phyloP scores from a whole-genome alignment of 2,329 filamentous ascomycete species.

The Biscogniauxia sp. region DNA sequence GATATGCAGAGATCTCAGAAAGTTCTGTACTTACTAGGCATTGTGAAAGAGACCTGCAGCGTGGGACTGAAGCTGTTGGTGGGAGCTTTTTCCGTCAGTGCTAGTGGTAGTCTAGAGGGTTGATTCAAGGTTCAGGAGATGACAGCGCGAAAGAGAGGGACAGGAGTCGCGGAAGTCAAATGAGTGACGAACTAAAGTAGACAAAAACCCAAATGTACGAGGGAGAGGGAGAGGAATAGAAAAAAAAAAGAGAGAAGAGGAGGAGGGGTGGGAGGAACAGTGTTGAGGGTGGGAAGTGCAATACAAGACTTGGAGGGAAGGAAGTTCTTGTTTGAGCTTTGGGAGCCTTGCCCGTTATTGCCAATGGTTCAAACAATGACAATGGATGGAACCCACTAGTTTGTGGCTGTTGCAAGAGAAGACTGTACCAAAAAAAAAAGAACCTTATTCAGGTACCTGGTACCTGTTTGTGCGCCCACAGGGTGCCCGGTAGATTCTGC shows the following conservation, averaged over 20 bases:
- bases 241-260: not conserved
- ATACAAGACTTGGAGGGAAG: not conserved
- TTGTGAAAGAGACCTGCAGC: constrained; percentile 13
- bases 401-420: not conserved
- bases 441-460: not conserved
- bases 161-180: not conserved
- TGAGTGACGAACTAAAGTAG: not conserved
- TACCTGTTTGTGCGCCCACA: not conserved
- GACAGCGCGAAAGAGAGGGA: not conserved
- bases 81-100: constrained; percentile 11
- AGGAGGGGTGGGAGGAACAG: not conserved
- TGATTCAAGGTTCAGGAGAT: constrained; percentile 1
- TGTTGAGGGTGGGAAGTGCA: not conserved
- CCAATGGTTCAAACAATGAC: not conserved
- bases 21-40: constrained; percentile 28
- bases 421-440: not conserved
- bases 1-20: not conserved
- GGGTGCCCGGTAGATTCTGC: too few relatives aligned
- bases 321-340: not conserved
- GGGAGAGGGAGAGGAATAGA: constrained; percentile 1
- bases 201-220: constrained; percentile 5
- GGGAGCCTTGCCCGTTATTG: not conserved
- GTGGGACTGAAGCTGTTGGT: constrained; percentile 7
- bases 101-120: not conserved
- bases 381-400: not conserved